Conservation (phyloP, 2,329 filamentous ascomycete species). For the Colletotrichum noveboracense region DNA sequence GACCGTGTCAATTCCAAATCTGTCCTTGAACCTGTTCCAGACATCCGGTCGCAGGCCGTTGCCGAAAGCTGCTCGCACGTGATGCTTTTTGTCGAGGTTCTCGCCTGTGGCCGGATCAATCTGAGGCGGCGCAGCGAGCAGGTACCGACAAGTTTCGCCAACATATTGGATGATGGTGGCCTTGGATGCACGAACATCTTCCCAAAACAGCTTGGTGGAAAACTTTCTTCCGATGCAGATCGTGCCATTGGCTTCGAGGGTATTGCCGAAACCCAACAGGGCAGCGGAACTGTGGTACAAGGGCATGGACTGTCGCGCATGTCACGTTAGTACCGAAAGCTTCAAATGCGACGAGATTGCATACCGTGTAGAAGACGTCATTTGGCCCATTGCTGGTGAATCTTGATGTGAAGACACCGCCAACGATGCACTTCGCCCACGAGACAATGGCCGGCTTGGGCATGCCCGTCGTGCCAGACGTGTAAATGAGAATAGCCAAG, state of each 20-base stretch:
- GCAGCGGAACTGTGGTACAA: conserved; percentile 85
- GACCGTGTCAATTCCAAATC: conserved; percentile 76
- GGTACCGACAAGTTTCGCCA: conserved; percentile 84
- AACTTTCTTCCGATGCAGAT: conserved; percentile 79
- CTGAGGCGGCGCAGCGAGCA: conserved; percentile 70
- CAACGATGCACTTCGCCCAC: conserved; percentile 69
- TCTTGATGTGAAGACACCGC: conserved; percentile 53
- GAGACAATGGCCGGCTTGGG: conserved; percentile 80
- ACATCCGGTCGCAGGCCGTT: conserved; percentile 87
- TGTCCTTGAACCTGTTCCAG: conserved; percentile 82
- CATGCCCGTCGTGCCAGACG: conserved; percentile 83
- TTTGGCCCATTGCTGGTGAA: conserved; percentile 63
- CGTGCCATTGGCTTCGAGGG: conserved; percentile 66
- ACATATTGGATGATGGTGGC: conserved; percentile 87
- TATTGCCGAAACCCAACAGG: conserved; percentile 70
- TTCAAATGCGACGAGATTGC: conserved; percentile 24
- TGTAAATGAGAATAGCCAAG: conserved; percentile 81
- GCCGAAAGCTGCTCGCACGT: conserved; percentile 77
- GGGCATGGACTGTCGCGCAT: conserved; percentile 72
- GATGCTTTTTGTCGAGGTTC: conserved; percentile 74
- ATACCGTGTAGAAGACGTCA: conserved; percentile 79
- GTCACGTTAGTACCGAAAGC: not conserved
- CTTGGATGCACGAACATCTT: conserved; percentile 71
- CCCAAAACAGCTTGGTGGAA: conserved; percentile 78
- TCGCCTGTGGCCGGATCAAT: conserved; percentile 68